Percentiles rank a stretch among this genome's conserved stretches.
Evolutionary conservation across 495 filamentous ascomycete species (phyloP).

Genomic region (Aspergillus panamensis): DNA sequence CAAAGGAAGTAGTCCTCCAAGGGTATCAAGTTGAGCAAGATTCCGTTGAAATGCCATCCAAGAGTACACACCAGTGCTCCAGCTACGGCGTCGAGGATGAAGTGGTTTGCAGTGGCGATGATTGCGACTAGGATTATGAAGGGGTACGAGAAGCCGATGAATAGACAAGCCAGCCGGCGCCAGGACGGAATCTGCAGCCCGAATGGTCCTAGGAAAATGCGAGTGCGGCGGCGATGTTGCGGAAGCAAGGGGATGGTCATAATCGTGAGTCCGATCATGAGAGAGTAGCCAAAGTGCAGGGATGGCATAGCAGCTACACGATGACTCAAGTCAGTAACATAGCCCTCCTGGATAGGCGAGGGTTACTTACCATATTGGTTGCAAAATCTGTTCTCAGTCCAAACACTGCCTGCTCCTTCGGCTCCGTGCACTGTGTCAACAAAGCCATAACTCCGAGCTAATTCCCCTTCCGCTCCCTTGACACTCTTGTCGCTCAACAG

Average conservation of each 20-base stretch:
- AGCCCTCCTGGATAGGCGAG: neutral
- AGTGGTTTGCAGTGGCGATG: conserved; percentile 71
- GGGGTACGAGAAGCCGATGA: conserved; percentile 61
- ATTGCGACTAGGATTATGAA: conserved; percentile 62
- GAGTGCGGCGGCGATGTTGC: conserved; percentile 30
- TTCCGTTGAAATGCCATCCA: conserved; percentile 55
- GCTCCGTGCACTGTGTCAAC: conserved; percentile 70
- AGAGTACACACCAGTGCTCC: conserved; percentile 57
- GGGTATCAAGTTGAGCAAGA: conserved; percentile 57
- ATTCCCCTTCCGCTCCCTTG: conserved; percentile 38
- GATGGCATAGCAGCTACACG: conserved; percentile 69
- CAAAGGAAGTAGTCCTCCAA: conserved; percentile 66
- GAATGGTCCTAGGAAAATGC: conserved; percentile 21
- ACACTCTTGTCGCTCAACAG: conserved; percentile 55
- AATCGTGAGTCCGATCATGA: conserved; percentile 70
- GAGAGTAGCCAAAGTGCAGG: conserved; percentile 76
- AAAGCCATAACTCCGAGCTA: conserved; percentile 62
- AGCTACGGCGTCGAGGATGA: conserved; percentile 66
- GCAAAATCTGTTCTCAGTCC: conserved; percentile 70
- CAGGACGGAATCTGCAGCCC: conserved; percentile 38
- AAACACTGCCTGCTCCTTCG: conserved; percentile 60
- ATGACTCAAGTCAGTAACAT: conserved; percentile 1
- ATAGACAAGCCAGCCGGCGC: conserved; percentile 43
- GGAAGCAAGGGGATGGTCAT: conserved; percentile 49
- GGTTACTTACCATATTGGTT: conserved; percentile 54